Conservation (phyloP, 2,329 filamentous ascomycete genomes). For the Coniochaeta ligniaria region DNA sequence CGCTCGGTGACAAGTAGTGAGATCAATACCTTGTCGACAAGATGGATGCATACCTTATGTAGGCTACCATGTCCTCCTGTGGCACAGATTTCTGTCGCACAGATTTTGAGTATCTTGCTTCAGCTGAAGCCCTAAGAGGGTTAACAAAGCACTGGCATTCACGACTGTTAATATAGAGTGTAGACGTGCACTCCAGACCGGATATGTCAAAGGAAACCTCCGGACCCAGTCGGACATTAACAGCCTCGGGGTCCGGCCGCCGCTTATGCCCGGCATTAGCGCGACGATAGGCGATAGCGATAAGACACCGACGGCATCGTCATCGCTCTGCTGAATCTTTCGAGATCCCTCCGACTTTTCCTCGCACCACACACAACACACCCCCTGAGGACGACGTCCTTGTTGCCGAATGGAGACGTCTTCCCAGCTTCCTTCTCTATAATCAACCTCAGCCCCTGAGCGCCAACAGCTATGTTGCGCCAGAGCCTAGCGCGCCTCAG, state of each 20-base stretch:
- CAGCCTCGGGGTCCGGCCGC: background rate
- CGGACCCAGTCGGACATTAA: background rate
- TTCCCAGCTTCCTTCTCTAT: background rate
- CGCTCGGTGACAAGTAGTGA: too few species aligned
- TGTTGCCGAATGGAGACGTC: background rate
- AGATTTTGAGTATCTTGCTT: too few species aligned
- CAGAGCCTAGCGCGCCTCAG: conserved; percentile 16
- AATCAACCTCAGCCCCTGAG: background rate
- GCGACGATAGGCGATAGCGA: background rate
- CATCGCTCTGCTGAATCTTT: background rate
- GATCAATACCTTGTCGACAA: too few species aligned
- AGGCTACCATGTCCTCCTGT: too few species aligned
- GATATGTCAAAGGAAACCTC: too few species aligned
- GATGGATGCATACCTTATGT: too few species aligned
- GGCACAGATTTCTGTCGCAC: too few species aligned
- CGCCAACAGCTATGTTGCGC: conserved; percentile 16
- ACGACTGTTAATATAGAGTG: too few species aligned
- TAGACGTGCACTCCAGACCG: too few species aligned
- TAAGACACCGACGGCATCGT: background rate
- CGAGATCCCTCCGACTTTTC: background rate
- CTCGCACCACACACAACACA: background rate
- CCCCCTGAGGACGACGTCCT: background rate
- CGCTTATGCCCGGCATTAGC: background rate
- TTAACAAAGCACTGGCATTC: too few species aligned
- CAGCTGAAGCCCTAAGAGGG: too few species aligned